These are phyloP conservation scores for Gamsiella multidivaricata DNA, from an alignment of 192 early-diverging fungal species.

Conservation along the genomic window DNA sequence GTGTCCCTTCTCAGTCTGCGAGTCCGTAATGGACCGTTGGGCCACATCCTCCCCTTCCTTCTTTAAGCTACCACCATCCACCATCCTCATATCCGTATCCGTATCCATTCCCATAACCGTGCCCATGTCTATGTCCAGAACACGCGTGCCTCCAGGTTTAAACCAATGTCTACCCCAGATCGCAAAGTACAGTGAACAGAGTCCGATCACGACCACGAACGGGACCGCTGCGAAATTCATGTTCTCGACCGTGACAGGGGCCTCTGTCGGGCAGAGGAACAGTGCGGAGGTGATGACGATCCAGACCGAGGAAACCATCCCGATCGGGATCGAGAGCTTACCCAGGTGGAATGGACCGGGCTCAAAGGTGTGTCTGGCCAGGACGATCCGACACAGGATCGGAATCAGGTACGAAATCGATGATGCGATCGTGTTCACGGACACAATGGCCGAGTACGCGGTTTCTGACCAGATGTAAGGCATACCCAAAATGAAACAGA, in stretches of 20 bases:
- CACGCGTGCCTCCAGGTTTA: conserved; percentile 46
- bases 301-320: conserved; percentile 55
- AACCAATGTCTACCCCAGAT: conserved; percentile 69
- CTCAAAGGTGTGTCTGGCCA: conserved; percentile 56
- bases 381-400: conserved; percentile 58
- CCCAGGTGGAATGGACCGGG: conserved; percentile 62
- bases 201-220: conserved; percentile 59
- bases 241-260: conserved; percentile 58
- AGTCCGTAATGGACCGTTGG: background rate
- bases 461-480: conserved; percentile 61
- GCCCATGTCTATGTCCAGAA: background rate
- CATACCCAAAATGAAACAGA: conserved; percentile 62
- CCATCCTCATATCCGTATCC: no score
- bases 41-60: background rate
- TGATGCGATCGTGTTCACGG: conserved; percentile 66
- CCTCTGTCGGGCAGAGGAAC: conserved; percentile 58
- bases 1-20: background rate
- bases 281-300: conserved; percentile 54
- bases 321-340: conserved; percentile 48
- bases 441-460: conserved; percentile 64
- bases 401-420: conserved; percentile 63
- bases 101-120: background rate
- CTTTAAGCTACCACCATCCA: background rate
- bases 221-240: conserved; percentile 61
- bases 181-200: conserved; percentile 56